phyloP scores from a whole-genome alignment of 768 basidiomycete species.

The Lentinus brumalis region DNA sequence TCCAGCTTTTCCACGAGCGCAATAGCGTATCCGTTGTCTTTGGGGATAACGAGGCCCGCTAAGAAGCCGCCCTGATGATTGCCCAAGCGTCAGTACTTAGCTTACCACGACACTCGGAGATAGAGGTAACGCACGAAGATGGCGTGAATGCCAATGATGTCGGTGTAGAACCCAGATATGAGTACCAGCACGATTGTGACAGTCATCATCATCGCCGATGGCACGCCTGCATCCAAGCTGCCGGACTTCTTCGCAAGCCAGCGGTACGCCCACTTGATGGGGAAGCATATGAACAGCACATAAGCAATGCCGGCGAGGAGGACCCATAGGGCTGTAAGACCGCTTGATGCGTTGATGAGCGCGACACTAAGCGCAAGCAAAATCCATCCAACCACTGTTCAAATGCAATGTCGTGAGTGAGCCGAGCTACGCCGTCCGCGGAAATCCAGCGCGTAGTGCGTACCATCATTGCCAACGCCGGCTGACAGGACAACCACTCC shows the following conservation, averaged over 20 bases:
- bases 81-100: conserved; percentile 21
- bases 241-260: conserved; percentile 72
- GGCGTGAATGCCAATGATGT: conserved; percentile 78
- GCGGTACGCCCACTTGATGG: conserved; percentile 61
- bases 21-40: conserved; percentile 80
- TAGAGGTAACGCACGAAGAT: conserved; percentile 50
- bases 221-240: conserved; percentile 70
- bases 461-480: conserved; percentile 62
- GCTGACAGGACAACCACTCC: conserved; percentile 82
- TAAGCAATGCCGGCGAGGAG: conserved; percentile 70
- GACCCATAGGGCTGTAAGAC: conserved; percentile 78
- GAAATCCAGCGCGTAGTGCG: conserved; percentile 45
- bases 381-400: conserved; percentile 66
- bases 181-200: conserved; percentile 75
- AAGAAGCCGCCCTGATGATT: conserved; percentile 66
- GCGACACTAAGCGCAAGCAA: conserved; percentile 83
- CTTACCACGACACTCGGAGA: conserved; percentile 19
- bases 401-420: neutral
- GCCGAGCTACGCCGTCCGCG: neutral
- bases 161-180: conserved; percentile 79
- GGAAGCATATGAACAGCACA: conserved; percentile 64
- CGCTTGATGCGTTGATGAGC: conserved; percentile 74
- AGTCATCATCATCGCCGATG: conserved; percentile 78
- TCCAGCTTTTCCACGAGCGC: conserved; percentile 83
- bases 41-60: conserved; percentile 80